Base-by-base conservation (phyloP, 352 stramenopile species). In the Blastocystis sp. region DNA sequence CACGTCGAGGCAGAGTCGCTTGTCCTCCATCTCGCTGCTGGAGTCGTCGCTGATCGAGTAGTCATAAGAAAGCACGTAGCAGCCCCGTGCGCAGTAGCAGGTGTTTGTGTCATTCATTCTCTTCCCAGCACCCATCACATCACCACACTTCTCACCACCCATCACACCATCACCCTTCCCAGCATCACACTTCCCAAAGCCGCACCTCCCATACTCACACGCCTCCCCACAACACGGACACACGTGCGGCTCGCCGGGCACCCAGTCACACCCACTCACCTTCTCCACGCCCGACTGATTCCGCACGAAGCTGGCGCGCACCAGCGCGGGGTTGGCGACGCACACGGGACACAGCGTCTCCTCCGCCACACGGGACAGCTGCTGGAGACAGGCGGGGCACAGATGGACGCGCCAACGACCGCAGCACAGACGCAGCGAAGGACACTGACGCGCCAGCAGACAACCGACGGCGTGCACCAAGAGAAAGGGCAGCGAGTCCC, bases 31-130 rank as follows among this genome's bases (percentile, higher is more conserved):
- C 24, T 42, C 71, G 71, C 43, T 81, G 64, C 28, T 34, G 28
- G 28, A 34, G 28, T 34, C 28, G 28, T 34, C 28, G 28, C 28
- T 34, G 28, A 59, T 45, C 24, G 71, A 81, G 60, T 81, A 81
- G 48, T 81, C 71, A 34, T 63, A 81, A n/a, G 40, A 81, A 3
- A 63, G 24, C 19, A 54, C 24, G 28, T 65, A 81, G 71, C 10
- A 24, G 6, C 71, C 71, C 21, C 11, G 42, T 21, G 64, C 28
- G 43, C 71, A 81, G 0, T 66, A 40, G 7, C 71, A 81, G 17
- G 28, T 34, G 28, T 34, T 34, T 34, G 28, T 34, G 28, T 34
- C 28, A 0, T 34, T 34, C 28, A 34, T 34, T 34, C 28, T 34
- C 28, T 34, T 34, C 28, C 28, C 28, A 34, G 28, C 28, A 34